Evolutionary conservation across 2,329 filamentous ascomycete genomes (phyloP).

Genomic region (Ascochyta rabiei): DNA sequence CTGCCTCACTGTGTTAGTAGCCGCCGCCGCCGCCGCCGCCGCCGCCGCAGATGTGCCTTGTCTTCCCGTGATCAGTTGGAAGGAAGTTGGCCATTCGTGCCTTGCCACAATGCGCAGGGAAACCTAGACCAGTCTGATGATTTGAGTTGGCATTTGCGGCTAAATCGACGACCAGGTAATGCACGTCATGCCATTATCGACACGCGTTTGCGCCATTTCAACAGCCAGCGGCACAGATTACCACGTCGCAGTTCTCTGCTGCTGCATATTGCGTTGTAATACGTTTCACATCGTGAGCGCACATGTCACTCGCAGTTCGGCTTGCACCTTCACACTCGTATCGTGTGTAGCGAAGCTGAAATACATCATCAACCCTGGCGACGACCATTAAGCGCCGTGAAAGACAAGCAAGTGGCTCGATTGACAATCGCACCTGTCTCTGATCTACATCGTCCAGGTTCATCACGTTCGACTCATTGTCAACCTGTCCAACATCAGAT

Average conservation of each 20-base stretch:
- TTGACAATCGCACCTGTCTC: background rate
- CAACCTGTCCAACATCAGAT: background rate
- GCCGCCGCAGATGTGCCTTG: slow-evolving; percentile 10
- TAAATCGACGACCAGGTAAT: slow-evolving; percentile 1
- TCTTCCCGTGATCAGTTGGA: slow-evolving; percentile 9
- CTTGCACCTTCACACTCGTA: background rate
- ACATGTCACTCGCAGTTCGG: background rate
- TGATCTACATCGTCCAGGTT: background rate
- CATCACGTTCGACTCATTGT: background rate
- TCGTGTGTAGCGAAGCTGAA: too few relatives aligned
- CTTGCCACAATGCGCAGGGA: slow-evolving; percentile 16
- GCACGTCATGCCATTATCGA: slow-evolving; percentile 13
- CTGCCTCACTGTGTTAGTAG: slow-evolving; percentile 13
- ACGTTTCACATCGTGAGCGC: background rate
- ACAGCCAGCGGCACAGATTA: background rate
- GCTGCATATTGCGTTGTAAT: background rate
- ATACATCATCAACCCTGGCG: too few relatives aligned
- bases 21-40: slow-evolving; percentile 6
- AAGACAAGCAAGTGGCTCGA: background rate
- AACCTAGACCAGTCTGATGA: slow-evolving; percentile 16
- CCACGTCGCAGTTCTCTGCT: background rate
- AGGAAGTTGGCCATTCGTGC: slow-evolving; percentile 10
- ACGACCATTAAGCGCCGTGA: background rate
- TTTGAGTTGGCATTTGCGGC: slow-evolving; percentile 15
- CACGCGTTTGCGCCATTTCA: background rate